Percentiles rank a stretch among this genome's conserved stretches.
phyloP scores from a whole-genome alignment of 202 grass and related monocot genomes.

The Cymbopogon flexuosus region DNA sequence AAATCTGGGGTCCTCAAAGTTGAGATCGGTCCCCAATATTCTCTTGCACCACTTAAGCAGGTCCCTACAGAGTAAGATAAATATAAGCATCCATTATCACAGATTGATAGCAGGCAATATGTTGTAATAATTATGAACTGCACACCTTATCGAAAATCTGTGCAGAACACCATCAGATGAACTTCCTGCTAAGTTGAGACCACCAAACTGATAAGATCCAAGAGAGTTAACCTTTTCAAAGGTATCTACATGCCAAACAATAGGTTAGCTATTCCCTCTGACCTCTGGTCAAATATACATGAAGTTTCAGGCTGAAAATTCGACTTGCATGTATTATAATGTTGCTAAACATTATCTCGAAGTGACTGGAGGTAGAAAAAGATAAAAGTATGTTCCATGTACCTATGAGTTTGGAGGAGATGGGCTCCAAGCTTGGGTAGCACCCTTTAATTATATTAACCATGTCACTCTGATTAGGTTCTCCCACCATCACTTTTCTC shows the following conservation, averaged over 20 bases:
- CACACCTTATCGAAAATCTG: conserved; percentile 85
- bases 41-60: conserved; percentile 97
- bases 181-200: conserved; percentile 43
- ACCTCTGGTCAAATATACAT: neutral
- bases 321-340: neutral
- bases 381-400: conserved; percentile 25
- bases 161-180: conserved; percentile 39
- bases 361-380: neutral
- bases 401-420: conserved; percentile 71
- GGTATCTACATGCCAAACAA: conserved; percentile 54
- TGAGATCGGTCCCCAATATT: conserved; percentile 50
- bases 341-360: neutral
- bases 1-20: conserved; percentile 44
- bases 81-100: neutral
- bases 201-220: conserved; percentile 57
- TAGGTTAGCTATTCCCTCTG: conserved; percentile 4
- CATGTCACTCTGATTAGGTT: conserved; percentile 57
- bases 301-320: neutral
- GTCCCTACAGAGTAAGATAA: conserved; percentile 52
- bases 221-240: conserved; percentile 64
- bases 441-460: conserved; percentile 67
- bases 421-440: conserved; percentile 58
- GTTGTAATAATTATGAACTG: conserved; percentile 21
- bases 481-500: conserved; percentile 74
- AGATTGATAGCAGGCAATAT: conserved; percentile 2